Evolutionary conservation across 2,329 filamentous ascomycete genomes (phyloP).

Genomic region (Rosellinia necatrix): DNA sequence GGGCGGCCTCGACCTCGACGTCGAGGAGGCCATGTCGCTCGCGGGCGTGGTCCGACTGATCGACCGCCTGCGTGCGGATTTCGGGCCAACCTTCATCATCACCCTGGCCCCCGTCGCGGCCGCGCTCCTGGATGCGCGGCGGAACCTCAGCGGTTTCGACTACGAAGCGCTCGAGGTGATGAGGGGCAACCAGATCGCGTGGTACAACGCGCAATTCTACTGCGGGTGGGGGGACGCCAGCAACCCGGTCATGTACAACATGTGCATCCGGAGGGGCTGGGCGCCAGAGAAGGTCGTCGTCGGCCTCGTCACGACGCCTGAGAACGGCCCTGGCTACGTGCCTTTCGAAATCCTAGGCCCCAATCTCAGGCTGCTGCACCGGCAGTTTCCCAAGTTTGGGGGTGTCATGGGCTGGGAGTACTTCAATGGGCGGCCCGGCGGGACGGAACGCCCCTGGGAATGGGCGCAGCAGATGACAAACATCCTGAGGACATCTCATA

Average conservation of each 20-base stretch:
- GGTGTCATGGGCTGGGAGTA: conserved; percentile 90
- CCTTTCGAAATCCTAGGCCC: conserved; percentile 59
- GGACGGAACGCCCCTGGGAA: conserved; percentile 65
- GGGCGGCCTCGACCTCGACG: conserved; percentile 73
- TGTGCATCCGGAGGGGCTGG: conserved; percentile 63
- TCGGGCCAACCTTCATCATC: conserved; percentile 70
- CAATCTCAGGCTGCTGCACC: conserved; percentile 60
- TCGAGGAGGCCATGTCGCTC: conserved; percentile 75
- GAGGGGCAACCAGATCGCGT: conserved; percentile 67
- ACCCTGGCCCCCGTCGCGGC: conserved; percentile 79
- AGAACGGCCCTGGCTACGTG: conserved; percentile 71
- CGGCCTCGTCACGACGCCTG: conserved; percentile 74
- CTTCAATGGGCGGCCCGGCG: conserved; percentile 72
- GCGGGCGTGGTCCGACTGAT: conserved; percentile 65
- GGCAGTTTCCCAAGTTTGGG: conserved; percentile 68
- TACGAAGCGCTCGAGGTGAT: conserved; percentile 72
- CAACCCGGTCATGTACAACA: conserved; percentile 53
- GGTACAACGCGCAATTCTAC: conserved; percentile 87
- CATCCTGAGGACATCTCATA: conserved; percentile 33
- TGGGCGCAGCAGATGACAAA: conserved; percentile 71
- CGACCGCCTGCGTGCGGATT: conserved; percentile 67
- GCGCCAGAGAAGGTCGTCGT: conserved; percentile 70
- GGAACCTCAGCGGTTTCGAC: conserved; percentile 75
- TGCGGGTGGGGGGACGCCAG: conserved; percentile 77
- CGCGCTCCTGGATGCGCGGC: conserved; percentile 65